Conservation (phyloP, 495 filamentous ascomycete species). For the Filosporella fistucella region DNA sequence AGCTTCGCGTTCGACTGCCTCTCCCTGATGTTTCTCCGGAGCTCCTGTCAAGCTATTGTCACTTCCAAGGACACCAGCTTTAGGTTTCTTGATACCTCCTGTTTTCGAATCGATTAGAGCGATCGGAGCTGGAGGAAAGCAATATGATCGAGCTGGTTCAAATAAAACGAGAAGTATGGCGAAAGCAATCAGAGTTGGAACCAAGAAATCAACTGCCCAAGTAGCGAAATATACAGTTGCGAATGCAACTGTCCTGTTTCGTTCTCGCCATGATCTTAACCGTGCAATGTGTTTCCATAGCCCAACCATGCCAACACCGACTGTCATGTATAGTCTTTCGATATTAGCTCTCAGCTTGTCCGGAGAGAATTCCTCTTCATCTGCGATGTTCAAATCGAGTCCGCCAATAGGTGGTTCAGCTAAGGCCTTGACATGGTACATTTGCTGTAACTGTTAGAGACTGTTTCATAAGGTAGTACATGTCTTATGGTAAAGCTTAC, state of each 20-base stretch:
- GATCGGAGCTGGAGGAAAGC: constrained; percentile 75
- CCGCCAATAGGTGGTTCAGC: constrained; percentile 46
- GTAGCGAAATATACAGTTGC: constrained; percentile 67
- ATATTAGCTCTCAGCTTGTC: constrained; percentile 78
- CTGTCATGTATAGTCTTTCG: constrained; percentile 83
- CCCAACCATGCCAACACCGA: constrained; percentile 62
- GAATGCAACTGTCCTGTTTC: constrained; percentile 62
- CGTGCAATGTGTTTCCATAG: constrained; percentile 70
- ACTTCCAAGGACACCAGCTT: constrained; percentile 65
- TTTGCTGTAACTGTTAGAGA: constrained; percentile 54
- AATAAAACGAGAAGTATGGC: constrained; percentile 64
- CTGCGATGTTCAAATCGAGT: constrained; percentile 76
- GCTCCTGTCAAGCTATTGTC: constrained; percentile 77
- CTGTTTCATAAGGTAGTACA: neutral
- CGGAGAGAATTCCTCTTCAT: constrained; percentile 80
- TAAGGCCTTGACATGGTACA: constrained; percentile 78
- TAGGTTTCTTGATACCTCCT: constrained; percentile 65
- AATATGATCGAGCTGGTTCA: constrained; percentile 52
- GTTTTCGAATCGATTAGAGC: constrained; percentile 57
- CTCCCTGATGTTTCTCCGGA: constrained; percentile 79
- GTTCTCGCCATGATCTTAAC: constrained; percentile 77
- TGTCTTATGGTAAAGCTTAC: constrained; percentile 30
- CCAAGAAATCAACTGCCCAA: constrained; percentile 73
- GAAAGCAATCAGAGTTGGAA: constrained; percentile 50
- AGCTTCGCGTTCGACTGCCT: constrained; percentile 83